Percentiles rank a stretch among this genome's conserved stretches.
These are phyloP conservation scores for Ettlia oleoabundans DNA, from an alignment of 139 green algal genomes.

Conservation along the genomic window DNA sequence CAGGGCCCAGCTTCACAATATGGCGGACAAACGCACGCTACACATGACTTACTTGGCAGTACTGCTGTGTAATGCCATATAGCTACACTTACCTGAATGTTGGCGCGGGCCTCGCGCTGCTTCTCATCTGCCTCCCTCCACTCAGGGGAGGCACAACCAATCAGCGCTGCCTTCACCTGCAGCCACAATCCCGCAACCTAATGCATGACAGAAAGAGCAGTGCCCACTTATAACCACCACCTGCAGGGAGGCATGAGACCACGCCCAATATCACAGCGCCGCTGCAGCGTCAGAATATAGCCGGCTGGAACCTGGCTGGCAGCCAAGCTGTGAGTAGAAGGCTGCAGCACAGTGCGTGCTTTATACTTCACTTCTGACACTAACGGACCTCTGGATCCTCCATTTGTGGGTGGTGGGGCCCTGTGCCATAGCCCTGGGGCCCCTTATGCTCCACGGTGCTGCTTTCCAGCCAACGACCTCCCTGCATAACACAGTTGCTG, in stretches of 20 bases:
- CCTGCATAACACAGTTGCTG: background rate
- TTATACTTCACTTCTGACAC: too few relatives aligned
- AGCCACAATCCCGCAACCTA: background rate
- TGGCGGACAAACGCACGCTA: too few relatives aligned
- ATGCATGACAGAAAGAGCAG: background rate
- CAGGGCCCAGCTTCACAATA: too few relatives aligned
- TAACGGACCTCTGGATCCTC: background rate
- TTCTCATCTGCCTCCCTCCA: conserved; percentile 8
- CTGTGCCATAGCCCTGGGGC: background rate
- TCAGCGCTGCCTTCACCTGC: conserved; percentile 26
- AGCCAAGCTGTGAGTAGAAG: too few relatives aligned
- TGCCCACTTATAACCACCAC: too few relatives aligned
- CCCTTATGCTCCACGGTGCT: conserved; percentile 23
- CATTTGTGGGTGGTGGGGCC: background rate
- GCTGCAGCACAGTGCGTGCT: too few relatives aligned
- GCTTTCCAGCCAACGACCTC: conserved; percentile 17
- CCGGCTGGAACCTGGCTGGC: too few relatives aligned
- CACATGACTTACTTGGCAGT: background rate
- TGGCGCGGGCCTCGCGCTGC: conserved; percentile 19
- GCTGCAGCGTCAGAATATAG: too few relatives aligned
- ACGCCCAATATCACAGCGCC: too few relatives aligned
- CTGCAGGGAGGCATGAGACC: too few relatives aligned
- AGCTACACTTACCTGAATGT: background rate
- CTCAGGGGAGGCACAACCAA: background rate
- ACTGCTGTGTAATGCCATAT: background rate